These are phyloP conservation scores for Geotrichum europaeum DNA, from an alignment of 1,139 yeast species.

Conservation along the genomic window DNA sequence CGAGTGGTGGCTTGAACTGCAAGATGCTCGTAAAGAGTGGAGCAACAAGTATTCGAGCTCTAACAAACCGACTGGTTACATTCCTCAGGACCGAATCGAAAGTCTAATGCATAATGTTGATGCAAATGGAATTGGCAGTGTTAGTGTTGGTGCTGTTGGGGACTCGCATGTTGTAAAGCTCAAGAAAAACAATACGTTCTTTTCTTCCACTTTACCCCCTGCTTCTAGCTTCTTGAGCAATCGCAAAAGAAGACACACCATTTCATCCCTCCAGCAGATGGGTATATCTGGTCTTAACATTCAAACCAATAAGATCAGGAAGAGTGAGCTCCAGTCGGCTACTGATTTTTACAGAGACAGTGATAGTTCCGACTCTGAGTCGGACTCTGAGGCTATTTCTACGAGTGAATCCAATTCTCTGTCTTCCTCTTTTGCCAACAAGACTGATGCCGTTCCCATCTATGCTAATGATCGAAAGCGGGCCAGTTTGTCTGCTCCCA, in stretches of 20 bases:
- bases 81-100: conserved; percentile 15
- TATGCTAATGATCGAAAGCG: neutral
- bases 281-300: conserved; percentile 66
- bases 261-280: conserved; percentile 47
- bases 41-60: conserved; percentile 8
- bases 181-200: neutral
- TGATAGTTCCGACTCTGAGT: conserved; percentile 22
- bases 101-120: conserved; percentile 12
- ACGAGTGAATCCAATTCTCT: conserved; percentile 6
- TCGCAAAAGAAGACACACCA: conserved; percentile 31
- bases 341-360: conserved; percentile 28
- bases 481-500: neutral
- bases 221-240: conserved; percentile 8
- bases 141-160: conserved; percentile 6
- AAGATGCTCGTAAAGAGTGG: conserved; percentile 46
- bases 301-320: conserved; percentile 50
- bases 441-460: neutral
- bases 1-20: conserved; percentile 64
- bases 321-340: conserved; percentile 34
- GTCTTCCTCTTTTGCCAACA: neutral
- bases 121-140: conserved; percentile 10
- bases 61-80: conserved; percentile 7
- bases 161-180: neutral
- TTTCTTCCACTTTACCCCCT: conserved; percentile 4
- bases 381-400: conserved; percentile 19